These are phyloP conservation scores for Petunia hybrid DNA, from an alignment of 305 asterid species.

Conservation along the genomic window DNA sequence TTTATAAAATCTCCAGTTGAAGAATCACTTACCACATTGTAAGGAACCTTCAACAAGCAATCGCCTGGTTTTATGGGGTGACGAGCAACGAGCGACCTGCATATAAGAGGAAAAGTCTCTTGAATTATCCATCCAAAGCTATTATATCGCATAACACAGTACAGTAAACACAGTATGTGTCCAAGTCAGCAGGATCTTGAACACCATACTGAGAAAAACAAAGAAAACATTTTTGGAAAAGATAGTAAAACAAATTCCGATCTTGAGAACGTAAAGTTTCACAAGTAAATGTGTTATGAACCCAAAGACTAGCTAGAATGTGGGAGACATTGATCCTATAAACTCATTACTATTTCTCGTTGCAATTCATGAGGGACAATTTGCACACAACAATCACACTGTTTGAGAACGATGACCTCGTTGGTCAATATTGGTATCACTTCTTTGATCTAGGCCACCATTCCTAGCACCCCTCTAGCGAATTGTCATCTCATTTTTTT, in stretches of 20 bases:
- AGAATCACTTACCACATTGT: slow-evolving; percentile 46
- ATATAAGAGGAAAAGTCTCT: neutral
- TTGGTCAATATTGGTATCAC: no score
- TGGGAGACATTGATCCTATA: no score
- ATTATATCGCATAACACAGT: neutral
- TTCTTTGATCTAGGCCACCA: no score
- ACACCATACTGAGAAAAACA: neutral
- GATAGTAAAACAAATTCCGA: neutral
- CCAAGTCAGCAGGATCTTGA: neutral
- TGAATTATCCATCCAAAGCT: neutral
- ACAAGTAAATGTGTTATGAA: neutral
- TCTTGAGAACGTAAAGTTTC: neutral
- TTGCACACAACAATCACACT: no score
- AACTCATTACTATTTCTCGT: no score
- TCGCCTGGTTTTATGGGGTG: slow-evolving; percentile 61
- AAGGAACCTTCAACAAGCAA: slow-evolving; percentile 76
- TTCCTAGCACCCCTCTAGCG: no score
- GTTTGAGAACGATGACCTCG: no score
- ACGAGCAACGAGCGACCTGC: slow-evolving; percentile 67
- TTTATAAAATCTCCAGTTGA: neutral
- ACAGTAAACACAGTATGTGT: neutral
- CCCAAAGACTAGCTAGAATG: no score
- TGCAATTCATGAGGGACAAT: no score
- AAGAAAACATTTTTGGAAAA: neutral
- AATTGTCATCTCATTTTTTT: no score